Evolutionary conservation across 1,284 basidiomycete species (phyloP).

Genomic region (Naganishia liquefaciens): DNA sequence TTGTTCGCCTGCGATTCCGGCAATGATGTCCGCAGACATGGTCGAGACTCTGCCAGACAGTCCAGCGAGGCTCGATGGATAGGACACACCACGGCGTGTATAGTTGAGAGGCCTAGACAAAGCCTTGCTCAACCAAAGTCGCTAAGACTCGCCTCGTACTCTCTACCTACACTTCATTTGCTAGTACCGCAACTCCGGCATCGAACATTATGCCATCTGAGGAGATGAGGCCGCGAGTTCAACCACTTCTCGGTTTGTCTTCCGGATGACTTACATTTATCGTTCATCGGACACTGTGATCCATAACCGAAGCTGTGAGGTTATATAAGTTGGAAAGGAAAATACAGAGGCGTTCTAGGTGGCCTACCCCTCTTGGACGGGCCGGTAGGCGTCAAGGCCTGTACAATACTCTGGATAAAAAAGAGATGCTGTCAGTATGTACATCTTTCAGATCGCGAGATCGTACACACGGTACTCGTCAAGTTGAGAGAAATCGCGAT

Average conservation of each 20-base stretch:
- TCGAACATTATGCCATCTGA: conserved; percentile 20
- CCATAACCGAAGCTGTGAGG: conserved; percentile 18
- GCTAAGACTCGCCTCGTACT: no score
- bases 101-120: conserved; percentile 6
- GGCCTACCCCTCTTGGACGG: no score
- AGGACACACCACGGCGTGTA: conserved; percentile 16
- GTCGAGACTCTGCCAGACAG: conserved; percentile 20
- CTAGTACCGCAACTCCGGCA: conserved; percentile 20
- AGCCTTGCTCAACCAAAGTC: no score
- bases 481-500: conserved; percentile 3
- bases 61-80: conserved; percentile 5
- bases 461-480: conserved; percentile 5
- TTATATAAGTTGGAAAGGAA: no score
- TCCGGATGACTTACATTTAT: conserved; percentile 10
- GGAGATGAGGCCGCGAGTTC: not conserved
- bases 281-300: conserved; percentile 11
- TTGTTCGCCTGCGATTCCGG: conserved; percentile 3
- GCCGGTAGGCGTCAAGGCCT: conserved; percentile 13
- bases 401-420: conserved; percentile 14
- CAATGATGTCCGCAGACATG: conserved; percentile 18
- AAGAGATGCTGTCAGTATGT: not conserved
- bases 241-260: not conserved
- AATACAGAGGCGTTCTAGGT: no score
- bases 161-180: conserved; percentile 14
- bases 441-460: not conserved